Conservation (phyloP, 768 basidiomycete species). For the Agaricus sinodeliciosus region DNA sequence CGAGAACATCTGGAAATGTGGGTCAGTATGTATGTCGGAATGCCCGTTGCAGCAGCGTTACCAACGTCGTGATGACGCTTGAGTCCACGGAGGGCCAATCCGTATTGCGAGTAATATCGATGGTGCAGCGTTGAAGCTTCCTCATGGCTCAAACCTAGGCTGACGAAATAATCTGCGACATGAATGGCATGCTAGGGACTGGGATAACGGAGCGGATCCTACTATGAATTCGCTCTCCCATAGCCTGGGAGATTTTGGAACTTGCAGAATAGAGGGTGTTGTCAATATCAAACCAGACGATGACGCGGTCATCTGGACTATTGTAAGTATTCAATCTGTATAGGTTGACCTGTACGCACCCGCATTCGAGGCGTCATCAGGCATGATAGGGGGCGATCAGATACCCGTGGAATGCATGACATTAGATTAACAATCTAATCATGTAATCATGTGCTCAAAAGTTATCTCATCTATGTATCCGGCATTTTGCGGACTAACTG, state of each 20-base stretch:
- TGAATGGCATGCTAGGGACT: not conserved
- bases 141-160: conserved; percentile 58
- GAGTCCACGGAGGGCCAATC: conserved; percentile 76
- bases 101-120: conserved; percentile 74
- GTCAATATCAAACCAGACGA: conserved; percentile 84
- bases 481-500: conserved; percentile 34
- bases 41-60: conserved; percentile 21
- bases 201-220: conserved; percentile 8
- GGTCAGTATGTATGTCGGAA: conserved; percentile 1
- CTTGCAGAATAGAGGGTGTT: conserved; percentile 82
- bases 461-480: conserved; percentile 21
- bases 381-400: not conserved
- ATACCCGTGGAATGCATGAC: not conserved
- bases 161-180: conserved; percentile 57
- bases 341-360: not conserved
- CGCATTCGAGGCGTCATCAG: not conserved
- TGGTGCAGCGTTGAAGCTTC: conserved; percentile 65
- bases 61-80: conserved; percentile 72
- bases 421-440: not conserved
- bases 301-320: conserved; percentile 42
- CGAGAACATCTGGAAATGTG: conserved; percentile 54
- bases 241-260: conserved; percentile 66
- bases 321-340: conserved; percentile 4
- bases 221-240: conserved; percentile 80
- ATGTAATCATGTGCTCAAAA: conserved; percentile 15